Conservation (phyloP, 305 asterid genomes). For the Solanum chacoense region DNA sequence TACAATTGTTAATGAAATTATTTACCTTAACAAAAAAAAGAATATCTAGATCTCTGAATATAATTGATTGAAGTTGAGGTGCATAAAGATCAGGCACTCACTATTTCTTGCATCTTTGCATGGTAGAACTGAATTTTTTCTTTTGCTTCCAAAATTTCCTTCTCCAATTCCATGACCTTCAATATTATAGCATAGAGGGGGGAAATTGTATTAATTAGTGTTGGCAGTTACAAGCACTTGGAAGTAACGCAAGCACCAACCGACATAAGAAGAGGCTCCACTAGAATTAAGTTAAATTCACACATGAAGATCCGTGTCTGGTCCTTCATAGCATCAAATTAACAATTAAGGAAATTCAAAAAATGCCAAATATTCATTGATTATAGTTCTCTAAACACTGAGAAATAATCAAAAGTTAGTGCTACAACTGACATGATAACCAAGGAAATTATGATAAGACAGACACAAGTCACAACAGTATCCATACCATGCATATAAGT, state of each 20-base stretch:
- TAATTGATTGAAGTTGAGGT: background rate
- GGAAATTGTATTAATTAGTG: background rate
- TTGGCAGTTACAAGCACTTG: background rate
- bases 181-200: background rate
- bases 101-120: slow-evolving; percentile 95
- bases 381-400: background rate
- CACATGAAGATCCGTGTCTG: background rate
- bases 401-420: background rate
- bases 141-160: slow-evolving; percentile 78
- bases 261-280: background rate
- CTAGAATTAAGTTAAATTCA: background rate
- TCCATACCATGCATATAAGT: background rate
- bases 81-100: slow-evolving; percentile 29
- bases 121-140: slow-evolving; percentile 82
- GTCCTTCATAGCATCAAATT: background rate
- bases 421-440: background rate
- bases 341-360: background rate
- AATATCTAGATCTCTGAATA: background rate
- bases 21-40: background rate
- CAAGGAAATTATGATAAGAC: background rate
- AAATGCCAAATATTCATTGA: background rate
- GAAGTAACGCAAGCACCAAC: background rate
- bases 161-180: slow-evolving; percentile 92
- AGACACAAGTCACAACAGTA: background rate
- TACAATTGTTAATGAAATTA: background rate